phyloP scores from a whole-genome alignment of 2,329 filamentous ascomycete species.

The Colletotrichum liriopes region DNA sequence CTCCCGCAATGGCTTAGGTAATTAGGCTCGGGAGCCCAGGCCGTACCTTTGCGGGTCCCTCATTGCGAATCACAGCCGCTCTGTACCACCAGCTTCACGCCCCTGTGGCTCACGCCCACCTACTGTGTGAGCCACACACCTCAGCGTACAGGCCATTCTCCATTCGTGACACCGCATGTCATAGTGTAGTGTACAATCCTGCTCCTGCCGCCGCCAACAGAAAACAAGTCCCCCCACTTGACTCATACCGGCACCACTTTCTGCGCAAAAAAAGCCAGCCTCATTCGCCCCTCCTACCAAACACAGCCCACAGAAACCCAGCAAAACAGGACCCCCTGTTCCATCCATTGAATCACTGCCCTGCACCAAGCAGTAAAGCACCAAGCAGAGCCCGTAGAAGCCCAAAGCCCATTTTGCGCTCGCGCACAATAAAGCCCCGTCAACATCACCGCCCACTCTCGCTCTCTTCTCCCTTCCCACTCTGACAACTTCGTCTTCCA shows the following conservation, averaged over 20 bases:
- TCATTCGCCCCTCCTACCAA: constrained; percentile 35
- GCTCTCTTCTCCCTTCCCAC: constrained; percentile 18
- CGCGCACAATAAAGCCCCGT: constrained; percentile 42
- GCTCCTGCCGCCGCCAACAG: background rate
- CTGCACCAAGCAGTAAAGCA: background rate
- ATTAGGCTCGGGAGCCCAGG: background rate
- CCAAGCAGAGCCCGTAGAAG: constrained; percentile 2
- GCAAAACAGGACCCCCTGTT: constrained; percentile 16
- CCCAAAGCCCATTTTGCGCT: constrained; percentile 25
- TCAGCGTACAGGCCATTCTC: constrained; percentile 3
- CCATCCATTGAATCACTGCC: constrained; percentile 26
- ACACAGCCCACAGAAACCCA: constrained; percentile 5
- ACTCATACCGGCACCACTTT: constrained; percentile 35
- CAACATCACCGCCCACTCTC: constrained; percentile 32
- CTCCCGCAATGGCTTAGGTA: constrained; percentile 27
- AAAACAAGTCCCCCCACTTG: constrained; percentile 28
- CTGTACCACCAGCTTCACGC: background rate
- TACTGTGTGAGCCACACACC: constrained; percentile 22
- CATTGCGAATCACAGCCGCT: background rate
- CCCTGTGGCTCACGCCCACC: constrained; percentile 4
- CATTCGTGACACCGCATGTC: constrained; percentile 15
- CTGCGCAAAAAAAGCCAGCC: constrained; percentile 15
- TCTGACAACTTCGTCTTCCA: constrained; percentile 23
- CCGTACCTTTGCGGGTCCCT: background rate
- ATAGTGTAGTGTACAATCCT: constrained; percentile 1